Base-by-base conservation (phyloP, 1,139 yeast species). In the Suhomyces maxii region DNA sequence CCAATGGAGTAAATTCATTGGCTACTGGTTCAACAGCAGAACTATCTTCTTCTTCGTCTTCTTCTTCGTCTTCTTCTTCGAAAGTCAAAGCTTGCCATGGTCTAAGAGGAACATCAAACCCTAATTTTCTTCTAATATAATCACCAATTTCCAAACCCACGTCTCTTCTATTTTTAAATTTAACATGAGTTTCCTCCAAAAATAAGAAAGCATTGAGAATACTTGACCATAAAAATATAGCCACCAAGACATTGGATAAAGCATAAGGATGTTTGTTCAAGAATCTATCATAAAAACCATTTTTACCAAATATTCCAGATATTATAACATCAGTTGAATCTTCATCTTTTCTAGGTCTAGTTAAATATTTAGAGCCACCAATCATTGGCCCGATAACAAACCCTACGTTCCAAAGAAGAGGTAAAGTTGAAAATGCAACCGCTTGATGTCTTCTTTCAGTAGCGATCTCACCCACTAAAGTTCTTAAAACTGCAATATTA, bases 141-240 rank as follows among this genome's bases (percentile, higher is more conserved):
- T 81, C 84, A 10, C 87, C 87, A 12, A 79, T 42, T 34, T 73
- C 82, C 10, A 82, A 59, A 1, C 86, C 85, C 38, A 61, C 53
- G 57, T 83, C 88, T 47, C 69, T 66, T 45, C 68, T 63, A 48
- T 69, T 53, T 53, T 69, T 73, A 44, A 61, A 64, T 35, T 63
- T 60, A 14, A 69, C 76, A 56, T 80, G 84, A 5, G 87, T 80
- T 59, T 84, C 89, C 56, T 83, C 86, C 32, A 84, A 61, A 54
- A 83, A 82, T 42, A 84, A 69, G 45, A 79, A 65, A 3, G 76
- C 82, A 36, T 70, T 52, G 2, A 70, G 25, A 11, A 72, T 53
- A 26, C 83, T 75, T 36, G 67, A 44, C 62, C 66, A 58, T 31
- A 82, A 64, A 42, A 78, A 65, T 3, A 56, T 7, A 4, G 82